Conservation (phyloP, 768 basidiomycete genomes). For the Suillus fuscotomentosus region DNA sequence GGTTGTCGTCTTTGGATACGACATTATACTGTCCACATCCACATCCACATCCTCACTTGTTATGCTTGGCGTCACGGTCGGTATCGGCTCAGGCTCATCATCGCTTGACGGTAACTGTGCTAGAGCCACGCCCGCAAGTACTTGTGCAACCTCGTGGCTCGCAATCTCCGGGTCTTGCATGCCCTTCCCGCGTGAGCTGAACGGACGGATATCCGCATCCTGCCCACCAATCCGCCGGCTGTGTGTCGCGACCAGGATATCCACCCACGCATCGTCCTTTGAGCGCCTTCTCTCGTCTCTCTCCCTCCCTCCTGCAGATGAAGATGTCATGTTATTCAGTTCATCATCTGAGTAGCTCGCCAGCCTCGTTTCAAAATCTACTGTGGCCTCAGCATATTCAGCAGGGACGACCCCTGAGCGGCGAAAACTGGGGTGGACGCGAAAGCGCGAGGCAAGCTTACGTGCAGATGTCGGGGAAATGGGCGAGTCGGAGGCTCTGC, state of each 20-base stretch:
- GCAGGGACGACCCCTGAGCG: constrained; percentile 57
- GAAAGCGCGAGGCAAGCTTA: constrained; percentile 51
- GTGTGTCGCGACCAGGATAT: constrained; percentile 71
- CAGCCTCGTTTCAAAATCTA: constrained; percentile 82
- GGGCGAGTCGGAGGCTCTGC: constrained; percentile 26
- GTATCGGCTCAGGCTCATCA: constrained; percentile 33
- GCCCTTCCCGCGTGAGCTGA: constrained; percentile 24
- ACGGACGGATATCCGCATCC: constrained; percentile 42
- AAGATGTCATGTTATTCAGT: constrained; percentile 40
- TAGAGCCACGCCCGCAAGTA: constrained; percentile 52
- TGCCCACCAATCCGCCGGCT: constrained; percentile 52
- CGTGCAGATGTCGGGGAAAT: constrained; percentile 26
- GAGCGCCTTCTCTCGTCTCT: constrained; percentile 42
- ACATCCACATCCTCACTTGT: constrained; percentile 40
- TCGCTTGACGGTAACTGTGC: constrained; percentile 37
- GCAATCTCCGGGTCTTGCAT: constrained; percentile 66
- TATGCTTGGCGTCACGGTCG: neutral
- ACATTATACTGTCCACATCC: constrained; percentile 44
- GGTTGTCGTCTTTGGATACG: constrained; percentile 23
- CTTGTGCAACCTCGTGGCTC: constrained; percentile 71
- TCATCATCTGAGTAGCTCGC: constrained; percentile 58
- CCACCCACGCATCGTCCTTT: constrained; percentile 82
- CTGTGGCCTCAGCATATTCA: constrained; percentile 61
- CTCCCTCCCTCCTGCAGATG: constrained; percentile 29
- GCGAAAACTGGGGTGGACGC: constrained; percentile 54